phyloP scores from a whole-genome alignment of 1,139 yeast species.

The Scheffersomyces insectosa region DNA sequence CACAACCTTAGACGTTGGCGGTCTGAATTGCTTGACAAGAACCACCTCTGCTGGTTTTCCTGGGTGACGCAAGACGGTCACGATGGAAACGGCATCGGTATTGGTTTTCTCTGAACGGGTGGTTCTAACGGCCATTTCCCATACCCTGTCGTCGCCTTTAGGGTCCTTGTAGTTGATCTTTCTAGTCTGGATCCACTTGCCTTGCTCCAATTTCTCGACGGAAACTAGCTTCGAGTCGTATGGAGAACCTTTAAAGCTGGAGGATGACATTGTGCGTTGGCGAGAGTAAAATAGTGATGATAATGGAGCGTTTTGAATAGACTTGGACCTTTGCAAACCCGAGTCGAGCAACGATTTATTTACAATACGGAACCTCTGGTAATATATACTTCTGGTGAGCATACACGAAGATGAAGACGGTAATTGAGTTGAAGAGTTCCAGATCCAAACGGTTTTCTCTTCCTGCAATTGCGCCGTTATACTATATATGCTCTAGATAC shows the following conservation, averaged over 20 bases:
- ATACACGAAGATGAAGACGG: too few relatives aligned
- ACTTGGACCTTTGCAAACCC: not conserved
- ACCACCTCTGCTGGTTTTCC: slow-evolving; percentile 54
- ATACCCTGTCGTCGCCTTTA: slow-evolving; percentile 60
- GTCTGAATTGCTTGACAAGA: slow-evolving; percentile 85
- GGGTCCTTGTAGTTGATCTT: slow-evolving; percentile 74
- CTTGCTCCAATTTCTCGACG: slow-evolving; percentile 28
- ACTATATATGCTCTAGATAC: too few relatives aligned
- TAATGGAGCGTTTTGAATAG: not conserved
- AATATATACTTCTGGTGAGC: too few relatives aligned
- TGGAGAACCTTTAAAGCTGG: slow-evolving; percentile 31
- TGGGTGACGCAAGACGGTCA: slow-evolving; percentile 59
- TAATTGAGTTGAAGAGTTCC: too few relatives aligned
- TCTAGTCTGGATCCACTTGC: slow-evolving; percentile 50
- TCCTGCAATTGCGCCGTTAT: too few relatives aligned
- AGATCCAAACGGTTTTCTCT: too few relatives aligned
- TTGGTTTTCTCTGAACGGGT: slow-evolving; percentile 70
- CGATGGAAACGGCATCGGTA: slow-evolving; percentile 86
- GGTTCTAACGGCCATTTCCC: slow-evolving; percentile 90
- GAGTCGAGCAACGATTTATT: too few relatives aligned
- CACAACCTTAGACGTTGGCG: slow-evolving; percentile 85
- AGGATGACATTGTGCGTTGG: slow-evolving; percentile 2
- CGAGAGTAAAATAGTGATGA: too few relatives aligned
- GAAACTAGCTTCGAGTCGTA: slow-evolving; percentile 34
- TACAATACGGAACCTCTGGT: too few relatives aligned